Evolutionary conservation across 805 yeast genomes (phyloP), one percentile per base, ranked within the genome.

Genomic region (Candida coleopterorum): DNA sequence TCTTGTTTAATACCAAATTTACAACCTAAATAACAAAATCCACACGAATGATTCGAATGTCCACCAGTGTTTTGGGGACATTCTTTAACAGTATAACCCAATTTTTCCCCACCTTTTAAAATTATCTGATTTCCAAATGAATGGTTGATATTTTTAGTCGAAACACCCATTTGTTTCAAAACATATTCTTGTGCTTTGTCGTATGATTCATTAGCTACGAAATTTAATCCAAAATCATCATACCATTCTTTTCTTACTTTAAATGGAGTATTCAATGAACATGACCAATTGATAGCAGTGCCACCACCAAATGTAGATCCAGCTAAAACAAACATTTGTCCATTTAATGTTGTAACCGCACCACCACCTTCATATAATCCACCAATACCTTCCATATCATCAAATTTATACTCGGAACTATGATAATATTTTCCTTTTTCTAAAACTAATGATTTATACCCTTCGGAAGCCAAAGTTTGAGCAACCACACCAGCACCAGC

Each of bases 231-330:
- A 36, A 52, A 56, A 17, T 65, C 55, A 29, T 60, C 64, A 25
- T 64, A 70, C 77, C 77, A 75, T 45, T 74, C 77, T 21, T 62
- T 54, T 34, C 81, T 64, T 3, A 75, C 74, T 34, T 61, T 60
- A 52, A 66, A 70, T 1, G 75, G 75, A 0, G 79, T 70, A 25
- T 59, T 62, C 38, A 75, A 46, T 37, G 71, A 60, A 14, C 79
- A 79, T 9, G 73, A 66, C 81, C 81, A 75, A 53, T 75, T 75
- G 31, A 75, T 68, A 9, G 79, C 72, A 6, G 75, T 60, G 4
- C 80, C 80, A 10, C 80, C 81, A 6, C 81, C 81, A 37, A 75
- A 69, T 1, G 75, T 72, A 2, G 77, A 45, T 6, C 79, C 81
- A 0, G 79, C 77, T 29, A 74, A 48, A 2, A 72, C 43, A 9